Evolutionary conservation across 1,284 basidiomycete species (phyloP).

Genomic region (Lentinula novae-zelandiae): DNA sequence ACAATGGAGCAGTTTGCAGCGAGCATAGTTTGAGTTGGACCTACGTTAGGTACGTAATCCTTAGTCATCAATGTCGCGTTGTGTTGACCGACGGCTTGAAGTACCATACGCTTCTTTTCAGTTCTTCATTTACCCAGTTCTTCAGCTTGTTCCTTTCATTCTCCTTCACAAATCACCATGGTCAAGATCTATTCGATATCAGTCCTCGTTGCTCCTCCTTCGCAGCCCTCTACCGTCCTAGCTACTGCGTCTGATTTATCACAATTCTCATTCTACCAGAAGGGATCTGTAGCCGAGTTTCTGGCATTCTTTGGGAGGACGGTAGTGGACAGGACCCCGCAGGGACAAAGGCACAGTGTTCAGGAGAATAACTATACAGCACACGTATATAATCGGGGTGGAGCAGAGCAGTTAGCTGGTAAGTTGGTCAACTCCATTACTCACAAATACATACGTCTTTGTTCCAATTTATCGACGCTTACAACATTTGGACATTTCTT

Average conservation of each 20-base stretch:
- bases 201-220: slow-evolving; percentile 54
- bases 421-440: slow-evolving; percentile 22
- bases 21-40: too few species aligned
- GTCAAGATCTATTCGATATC: slow-evolving; percentile 67
- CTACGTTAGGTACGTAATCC: neutral
- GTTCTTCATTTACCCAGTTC: too few species aligned
- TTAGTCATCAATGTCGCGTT: neutral
- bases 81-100: too few species aligned
- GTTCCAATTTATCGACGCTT: neutral
- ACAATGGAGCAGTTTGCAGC: too few species aligned
- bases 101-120: too few species aligned
- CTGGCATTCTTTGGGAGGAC: slow-evolving; percentile 91
- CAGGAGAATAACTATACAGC: slow-evolving; percentile 95
- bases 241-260: slow-evolving; percentile 80
- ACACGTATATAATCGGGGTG: slow-evolving; percentile 87
- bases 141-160: too few species aligned
- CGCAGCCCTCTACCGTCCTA: slow-evolving; percentile 61
- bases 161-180: neutral
- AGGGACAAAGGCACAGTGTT: slow-evolving; percentile 88
- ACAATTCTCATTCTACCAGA: slow-evolving; percentile 93
- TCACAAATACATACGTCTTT: neutral
- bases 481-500: neutral
- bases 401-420: slow-evolving; percentile 80
- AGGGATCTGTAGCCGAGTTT: slow-evolving; percentile 83
- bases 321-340: slow-evolving; percentile 85